Percentiles rank a stretch among this genome's conserved stretches.
Conservation (phyloP, 441 rosid genomes). For the Capsella rubella region DNA sequence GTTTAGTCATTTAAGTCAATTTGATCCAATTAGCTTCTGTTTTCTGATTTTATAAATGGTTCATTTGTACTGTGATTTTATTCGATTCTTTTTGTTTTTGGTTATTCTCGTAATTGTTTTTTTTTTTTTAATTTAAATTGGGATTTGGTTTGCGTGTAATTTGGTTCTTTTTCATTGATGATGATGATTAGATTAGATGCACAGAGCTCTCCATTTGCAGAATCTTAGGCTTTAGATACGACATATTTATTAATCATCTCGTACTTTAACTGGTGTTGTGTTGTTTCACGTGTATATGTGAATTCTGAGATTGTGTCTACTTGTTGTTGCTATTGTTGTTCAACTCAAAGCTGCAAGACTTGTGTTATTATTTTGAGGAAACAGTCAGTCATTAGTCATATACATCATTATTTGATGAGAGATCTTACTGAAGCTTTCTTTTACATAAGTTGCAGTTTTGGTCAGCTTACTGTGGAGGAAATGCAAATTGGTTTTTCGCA, state of each 20-base stretch:
- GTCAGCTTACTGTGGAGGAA: conserved; percentile 59
- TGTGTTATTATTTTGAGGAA: conserved; percentile 47
- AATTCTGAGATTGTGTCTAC: conserved; percentile 15
- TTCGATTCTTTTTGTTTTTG: conserved; percentile 19
- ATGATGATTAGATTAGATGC: not conserved
- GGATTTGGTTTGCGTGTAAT: conserved; percentile 38
- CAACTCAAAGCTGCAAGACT: not conserved
- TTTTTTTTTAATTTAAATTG: not conserved
- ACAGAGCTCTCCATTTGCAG: not conserved
- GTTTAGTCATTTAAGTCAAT: conserved; percentile 28
- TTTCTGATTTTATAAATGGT: conserved; percentile 7
- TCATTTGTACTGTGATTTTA: conserved; percentile 10
- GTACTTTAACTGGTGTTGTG: not conserved
- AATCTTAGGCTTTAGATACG: not conserved
- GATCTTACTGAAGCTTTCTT: conserved; percentile 60
- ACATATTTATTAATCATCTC: conserved; percentile 1
- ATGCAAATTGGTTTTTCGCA: conserved; percentile 47
- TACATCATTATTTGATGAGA: conserved; percentile 49
- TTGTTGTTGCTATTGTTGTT: not conserved
- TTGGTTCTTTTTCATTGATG: conserved; percentile 16
- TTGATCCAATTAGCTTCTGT: conserved; percentile 28
- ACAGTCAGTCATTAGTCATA: not conserved
- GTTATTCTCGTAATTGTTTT: conserved; percentile 7
- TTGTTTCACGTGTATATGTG: conserved; percentile 20
- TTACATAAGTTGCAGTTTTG: conserved; percentile 57